Base-by-base conservation (phyloP, 2,329 filamentous ascomycete species). In the Venturia asperata region DNA sequence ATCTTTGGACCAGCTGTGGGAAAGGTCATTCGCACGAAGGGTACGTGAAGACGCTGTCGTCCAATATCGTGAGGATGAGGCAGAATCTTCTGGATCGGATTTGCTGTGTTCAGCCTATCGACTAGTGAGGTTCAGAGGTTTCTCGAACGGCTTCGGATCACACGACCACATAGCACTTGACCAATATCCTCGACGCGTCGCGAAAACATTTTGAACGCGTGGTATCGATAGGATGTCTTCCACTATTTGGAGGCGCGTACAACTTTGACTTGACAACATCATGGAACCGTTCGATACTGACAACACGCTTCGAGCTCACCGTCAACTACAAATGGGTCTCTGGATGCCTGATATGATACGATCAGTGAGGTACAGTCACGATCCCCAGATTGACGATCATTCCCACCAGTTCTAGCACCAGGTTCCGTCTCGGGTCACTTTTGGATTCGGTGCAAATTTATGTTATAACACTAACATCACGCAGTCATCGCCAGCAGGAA, bases 401-500 rank as follows among this genome's bases (percentile, higher is more conserved):
- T 27, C 24, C 47, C 9, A 27, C 21, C 11, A 27, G 5, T 27
- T 4, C n/a, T 6, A 27, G 47, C 21, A 52, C 47, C 15, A 17
- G 21, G 24, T 27, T 27, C n/a, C 5, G 21, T 52, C 3, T 27
- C 47, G 45, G 19, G 9, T 15, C 21, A 17, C 21, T 21, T 3
- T 27, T 21, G 21, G 21, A 13, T 37, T 37, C 15, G 3, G 6
- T 37, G 30, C n/a, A 15, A 10, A 15, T 15, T 41, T 15, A 37
- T 37, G 17, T 37, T 19, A 58, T 13, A 27, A 37, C 27, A 58
- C 52, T 58, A 37, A 58, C 52, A 58, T 37, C 27, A n/a, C 27
- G 10, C 3, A 58, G 52, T 37, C 52, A 37, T 58, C 52, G 52
- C 10, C 52, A 58, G 52, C 52, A 58, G 52, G 52, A 37, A 58